phyloP scores from a whole-genome alignment of 768 basidiomycete genomes.

The Hortiboletus flavorubellus region DNA sequence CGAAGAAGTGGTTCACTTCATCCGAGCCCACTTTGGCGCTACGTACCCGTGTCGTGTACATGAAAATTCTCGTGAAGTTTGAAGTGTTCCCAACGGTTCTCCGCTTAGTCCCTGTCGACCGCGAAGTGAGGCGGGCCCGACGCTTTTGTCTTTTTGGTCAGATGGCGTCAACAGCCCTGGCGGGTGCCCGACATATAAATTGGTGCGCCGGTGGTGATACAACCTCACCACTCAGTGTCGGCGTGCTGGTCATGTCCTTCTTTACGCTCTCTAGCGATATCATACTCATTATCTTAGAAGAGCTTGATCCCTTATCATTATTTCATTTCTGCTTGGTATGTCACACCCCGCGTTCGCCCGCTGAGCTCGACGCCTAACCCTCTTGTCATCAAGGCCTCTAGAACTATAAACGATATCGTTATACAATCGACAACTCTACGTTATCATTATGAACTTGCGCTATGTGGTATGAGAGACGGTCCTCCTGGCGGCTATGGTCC shows the following conservation, averaged over 20 bases:
- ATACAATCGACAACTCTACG: conserved; percentile 27
- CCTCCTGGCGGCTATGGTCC: conserved; percentile 17
- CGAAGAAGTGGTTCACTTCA: conserved; percentile 19
- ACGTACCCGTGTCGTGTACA: conserved; percentile 27
- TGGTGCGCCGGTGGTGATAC: conserved; percentile 3
- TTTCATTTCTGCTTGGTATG: conserved; percentile 31
- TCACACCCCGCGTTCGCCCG: neutral
- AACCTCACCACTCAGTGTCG: conserved; percentile 20
- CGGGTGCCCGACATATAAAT: conserved; percentile 32
- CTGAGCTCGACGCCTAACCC: neutral
- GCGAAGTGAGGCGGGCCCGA: conserved; percentile 30
- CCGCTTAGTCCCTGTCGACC: conserved; percentile 32
- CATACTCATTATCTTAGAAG: conserved; percentile 30
- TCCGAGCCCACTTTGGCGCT: conserved; percentile 19
- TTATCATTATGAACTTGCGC: conserved; percentile 32
- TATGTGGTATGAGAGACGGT: conserved; percentile 31
- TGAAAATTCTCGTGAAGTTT: conserved; percentile 26
- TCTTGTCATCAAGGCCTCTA: conserved; percentile 23
- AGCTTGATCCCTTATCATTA: conserved; percentile 33
- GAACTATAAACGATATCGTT: conserved; percentile 19
- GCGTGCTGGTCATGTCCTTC: conserved; percentile 37
- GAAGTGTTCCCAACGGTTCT: conserved; percentile 23
- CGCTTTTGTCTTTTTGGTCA: conserved; percentile 33
- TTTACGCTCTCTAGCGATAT: conserved; percentile 31
- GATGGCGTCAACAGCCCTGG: conserved; percentile 22